These are phyloP conservation scores for Castanospermum australe DNA, from an alignment of 306 rosid species.

Conservation along the genomic window DNA sequence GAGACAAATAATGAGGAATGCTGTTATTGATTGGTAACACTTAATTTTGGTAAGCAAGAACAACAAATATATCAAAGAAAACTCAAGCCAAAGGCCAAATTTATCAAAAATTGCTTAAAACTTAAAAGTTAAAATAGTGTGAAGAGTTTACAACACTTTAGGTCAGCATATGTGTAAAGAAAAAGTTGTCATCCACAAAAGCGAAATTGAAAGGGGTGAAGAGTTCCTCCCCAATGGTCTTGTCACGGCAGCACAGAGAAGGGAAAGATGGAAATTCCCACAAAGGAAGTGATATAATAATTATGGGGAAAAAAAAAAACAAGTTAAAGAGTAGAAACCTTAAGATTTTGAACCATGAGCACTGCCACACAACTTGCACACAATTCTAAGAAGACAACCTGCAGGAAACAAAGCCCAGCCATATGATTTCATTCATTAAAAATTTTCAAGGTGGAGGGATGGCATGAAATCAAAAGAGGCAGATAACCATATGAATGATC, in stretches of 20 bases:
- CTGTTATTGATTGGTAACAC: no score
- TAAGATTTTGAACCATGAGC: slow-evolving; percentile 76
- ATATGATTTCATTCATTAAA: slow-evolving; percentile 13
- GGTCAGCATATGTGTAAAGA: no score
- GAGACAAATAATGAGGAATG: no score
- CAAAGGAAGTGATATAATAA: slow-evolving; percentile 9
- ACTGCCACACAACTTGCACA: slow-evolving; percentile 78
- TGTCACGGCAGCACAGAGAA: neutral
- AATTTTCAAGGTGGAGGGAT: neutral
- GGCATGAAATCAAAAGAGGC: slow-evolving; percentile 25
- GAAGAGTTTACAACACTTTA: no score
- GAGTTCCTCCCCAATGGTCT: no score
- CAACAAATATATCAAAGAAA: no score
- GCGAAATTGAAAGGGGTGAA: no score
- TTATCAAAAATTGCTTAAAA: no score
- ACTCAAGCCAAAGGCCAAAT: no score
- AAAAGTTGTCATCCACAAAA: no score
- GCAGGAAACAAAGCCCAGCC: slow-evolving; percentile 33
- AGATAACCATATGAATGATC: slow-evolving; percentile 27
- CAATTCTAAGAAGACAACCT: slow-evolving; percentile 92
- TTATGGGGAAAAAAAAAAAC: neutral
- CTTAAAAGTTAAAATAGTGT: no score
- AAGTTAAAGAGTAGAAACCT: slow-evolving; percentile 49
- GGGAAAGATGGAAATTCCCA: neutral
- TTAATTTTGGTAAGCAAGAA: no score